Percentiles rank a stretch among this genome's conserved stretches.
phyloP scores from a whole-genome alignment of 169 alveolate species.

The Amoebophrya sp. region DNA sequence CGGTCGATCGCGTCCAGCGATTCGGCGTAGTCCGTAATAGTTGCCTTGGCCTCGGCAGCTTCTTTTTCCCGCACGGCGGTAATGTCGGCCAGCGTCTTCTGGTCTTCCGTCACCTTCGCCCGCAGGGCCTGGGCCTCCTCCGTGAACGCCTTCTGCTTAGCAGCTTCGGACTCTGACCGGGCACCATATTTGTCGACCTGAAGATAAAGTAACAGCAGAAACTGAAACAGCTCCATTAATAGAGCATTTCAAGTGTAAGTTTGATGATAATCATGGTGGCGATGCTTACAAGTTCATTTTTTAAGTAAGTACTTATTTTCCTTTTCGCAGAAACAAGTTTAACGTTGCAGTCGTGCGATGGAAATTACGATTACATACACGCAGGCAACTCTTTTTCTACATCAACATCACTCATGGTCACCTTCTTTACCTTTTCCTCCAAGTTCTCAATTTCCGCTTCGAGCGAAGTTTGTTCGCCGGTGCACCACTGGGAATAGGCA shows the following conservation, averaged over 20 bases:
- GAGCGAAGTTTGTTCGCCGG: not conserved
- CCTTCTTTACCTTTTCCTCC: not conserved
- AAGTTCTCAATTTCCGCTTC: not conserved
- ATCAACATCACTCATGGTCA: no score
- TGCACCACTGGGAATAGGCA: not conserved
- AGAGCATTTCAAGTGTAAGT: no score
- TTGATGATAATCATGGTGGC: no score
- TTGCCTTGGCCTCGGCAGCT: conserved; percentile 22
- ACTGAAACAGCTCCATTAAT: no score
- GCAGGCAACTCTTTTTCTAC: no score
- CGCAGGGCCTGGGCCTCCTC: not conserved
- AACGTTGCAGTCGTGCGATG: no score
- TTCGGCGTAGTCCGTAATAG: not conserved
- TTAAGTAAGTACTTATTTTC: no score
- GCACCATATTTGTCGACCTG: not conserved
- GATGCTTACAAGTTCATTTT: no score
- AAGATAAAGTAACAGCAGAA: no score
- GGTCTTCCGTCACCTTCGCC: not conserved
- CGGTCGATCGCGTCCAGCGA: not conserved
- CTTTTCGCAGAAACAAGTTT: no score
- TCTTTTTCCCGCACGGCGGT: not conserved
- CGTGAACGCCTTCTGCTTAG: not conserved
- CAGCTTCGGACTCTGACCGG: not conserved
- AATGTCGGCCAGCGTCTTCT: not conserved
- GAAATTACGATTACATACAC: no score